Conservation (phyloP, 2,329 filamentous ascomycete species). For the Volutella citrinella region DNA sequence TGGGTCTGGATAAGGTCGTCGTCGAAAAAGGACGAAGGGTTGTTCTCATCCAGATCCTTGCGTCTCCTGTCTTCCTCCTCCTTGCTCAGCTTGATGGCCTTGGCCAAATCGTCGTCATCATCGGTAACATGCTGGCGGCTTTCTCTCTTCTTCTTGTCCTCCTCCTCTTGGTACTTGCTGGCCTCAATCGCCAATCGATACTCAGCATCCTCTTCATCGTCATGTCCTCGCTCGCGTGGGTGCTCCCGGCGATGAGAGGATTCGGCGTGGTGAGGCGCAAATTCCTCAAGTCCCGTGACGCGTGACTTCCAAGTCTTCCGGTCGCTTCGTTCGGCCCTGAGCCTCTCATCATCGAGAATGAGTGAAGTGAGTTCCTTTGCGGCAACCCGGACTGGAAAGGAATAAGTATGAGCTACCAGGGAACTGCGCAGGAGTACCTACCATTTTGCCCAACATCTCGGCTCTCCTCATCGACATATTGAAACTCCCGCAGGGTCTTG, state of each 20-base stretch:
- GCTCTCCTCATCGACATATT: conserved; percentile 93
- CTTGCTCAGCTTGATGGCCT: conserved; percentile 91
- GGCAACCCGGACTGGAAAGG: conserved; percentile 74
- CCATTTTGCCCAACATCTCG: conserved; percentile 95
- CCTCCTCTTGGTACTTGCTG: conserved; percentile 92
- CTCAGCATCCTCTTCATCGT: conserved; percentile 85
- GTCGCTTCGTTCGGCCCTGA: conserved; percentile 86
- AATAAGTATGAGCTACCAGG: conserved; percentile 20
- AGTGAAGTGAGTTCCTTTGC: conserved; percentile 93
- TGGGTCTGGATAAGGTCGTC: conserved; percentile 59
- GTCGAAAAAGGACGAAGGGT: conserved; percentile 85
- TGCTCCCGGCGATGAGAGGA: conserved; percentile 40
- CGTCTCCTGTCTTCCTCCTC: conserved; percentile 90
- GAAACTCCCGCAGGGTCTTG: conserved; percentile 95
- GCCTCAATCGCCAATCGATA: conserved; percentile 89
- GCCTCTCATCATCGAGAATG: conserved; percentile 87
- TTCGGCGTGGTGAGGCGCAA: conserved; percentile 46
- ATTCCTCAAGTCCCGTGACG: conserved; percentile 89
- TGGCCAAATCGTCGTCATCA: conserved; percentile 85
- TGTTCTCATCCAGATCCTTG: conserved; percentile 81
- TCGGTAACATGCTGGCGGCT: conserved; percentile 51
- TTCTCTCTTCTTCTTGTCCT: conserved; percentile 75
- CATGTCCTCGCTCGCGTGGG: conserved; percentile 48
- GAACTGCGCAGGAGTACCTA: conserved; percentile 51
- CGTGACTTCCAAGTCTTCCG: conserved; percentile 95